These are phyloP conservation scores for Globisporangium middletonii DNA, from an alignment of 352 stramenopile species.

Conservation along the genomic window DNA sequence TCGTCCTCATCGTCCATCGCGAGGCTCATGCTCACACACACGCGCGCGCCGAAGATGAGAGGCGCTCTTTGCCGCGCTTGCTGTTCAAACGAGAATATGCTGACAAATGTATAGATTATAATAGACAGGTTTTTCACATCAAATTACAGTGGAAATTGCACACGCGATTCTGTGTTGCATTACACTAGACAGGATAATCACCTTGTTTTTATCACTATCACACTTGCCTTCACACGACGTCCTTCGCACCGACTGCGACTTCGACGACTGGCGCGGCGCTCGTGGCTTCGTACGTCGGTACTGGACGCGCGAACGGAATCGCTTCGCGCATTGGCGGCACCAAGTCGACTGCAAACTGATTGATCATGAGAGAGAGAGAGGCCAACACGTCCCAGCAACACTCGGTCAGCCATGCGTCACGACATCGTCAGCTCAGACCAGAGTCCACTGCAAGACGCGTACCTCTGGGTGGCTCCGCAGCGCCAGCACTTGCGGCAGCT, in stretches of 20 bases:
- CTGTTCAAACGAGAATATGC: no score
- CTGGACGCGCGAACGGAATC: slow-evolving; percentile 55
- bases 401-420: not conserved
- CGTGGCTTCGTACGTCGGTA: slow-evolving; percentile 36
- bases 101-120: no score
- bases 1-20: slow-evolving; percentile 55
- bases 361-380: not conserved
- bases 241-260: not conserved
- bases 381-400: not conserved
- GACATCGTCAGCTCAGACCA: not conserved
- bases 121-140: not conserved
- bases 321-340: slow-evolving; percentile 26
- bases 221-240: not conserved
- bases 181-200: not conserved
- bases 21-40: slow-evolving; percentile 3
- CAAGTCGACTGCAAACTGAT: slow-evolving; percentile 47
- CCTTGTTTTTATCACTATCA: not conserved
- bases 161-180: not conserved
- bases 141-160: not conserved
- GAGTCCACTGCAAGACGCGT: not conserved
- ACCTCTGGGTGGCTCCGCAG: slow-evolving; percentile 66
- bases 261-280: slow-evolving; percentile 10
- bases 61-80: not conserved
- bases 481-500: slow-evolving; percentile 61
- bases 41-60: no score